Evolutionary conservation across 2,329 filamentous ascomycete species (phyloP), one percentile per base, ranked within the genome.

Genomic region (Cercospora beticola): DNA sequence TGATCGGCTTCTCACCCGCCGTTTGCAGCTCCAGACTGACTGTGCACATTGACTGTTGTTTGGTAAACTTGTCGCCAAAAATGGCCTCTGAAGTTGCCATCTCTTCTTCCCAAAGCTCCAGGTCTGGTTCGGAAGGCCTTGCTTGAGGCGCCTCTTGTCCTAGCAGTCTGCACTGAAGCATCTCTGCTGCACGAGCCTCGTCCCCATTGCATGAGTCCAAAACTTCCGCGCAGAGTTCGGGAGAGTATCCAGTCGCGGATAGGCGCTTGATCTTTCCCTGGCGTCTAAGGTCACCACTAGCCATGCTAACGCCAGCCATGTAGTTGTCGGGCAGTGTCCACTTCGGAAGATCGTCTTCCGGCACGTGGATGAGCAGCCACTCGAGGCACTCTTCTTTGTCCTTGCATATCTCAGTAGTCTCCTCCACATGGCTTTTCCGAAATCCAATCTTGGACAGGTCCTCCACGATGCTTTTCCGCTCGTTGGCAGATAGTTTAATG

Each of bases 351-450:
- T 98, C 95, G 77, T 99, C 95, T 78, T 99, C 95, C 0, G 95
- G 95, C 2, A 99, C 93, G 80, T 99, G 94, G 62, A 98, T 94
- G 60, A 99, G 86, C 16, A 99, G 86, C 95, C 95, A 99, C 79
- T 98, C 94, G 2, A 99, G 85, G 16, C 93, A 90, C 81, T 99
- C 95, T 78, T 97, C 94, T 31, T 91, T 87, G 78, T 97, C 93
- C 79, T 94, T 96, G 82, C 94, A 97, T 75, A 94, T 89, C 56
- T 88, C 88, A 0, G 92, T 88, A 8, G 95, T 94, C 81, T 99
- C 95, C 76, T 96, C 89, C 49, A 94, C 88, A 77, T 99, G 95
- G 75, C 91, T 96, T 74, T 85, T 86, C n/a, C 94, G 89, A 79
- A 99, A 99, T 0, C 93, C 94, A 62, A 96, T 85, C n/a, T 84